Evolutionary conservation across 371 early-diverging fungal species (phyloP), one percentile per base, ranked within the genome.

Genomic region (Mucor mucedo): DNA sequence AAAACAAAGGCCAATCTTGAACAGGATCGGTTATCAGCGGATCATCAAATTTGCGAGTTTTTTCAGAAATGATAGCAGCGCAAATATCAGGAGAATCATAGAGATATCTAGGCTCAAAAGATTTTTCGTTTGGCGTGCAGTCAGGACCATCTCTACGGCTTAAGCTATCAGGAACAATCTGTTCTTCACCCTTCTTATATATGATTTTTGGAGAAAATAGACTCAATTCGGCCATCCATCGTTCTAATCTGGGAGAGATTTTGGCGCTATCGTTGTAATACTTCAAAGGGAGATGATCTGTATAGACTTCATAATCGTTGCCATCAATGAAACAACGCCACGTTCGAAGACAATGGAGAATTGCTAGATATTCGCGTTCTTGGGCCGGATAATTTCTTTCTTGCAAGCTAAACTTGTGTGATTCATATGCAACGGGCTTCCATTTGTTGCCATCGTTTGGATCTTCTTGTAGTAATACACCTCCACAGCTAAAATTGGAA

Each of bases 281-380:
- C 52, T 67, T 27, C 9, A 75, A 13, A 3, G 69, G 66, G 13
- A 65, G 42, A 44, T 76, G 72, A 47, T 76, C 69, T 6, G 8
- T 14, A 11, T 60, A 66, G n/a, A 75, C 58, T 27, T 42, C 21
- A 33, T 68, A 72, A 0, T 41, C 61, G 6, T 41, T 52, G 1
- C 69, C 69, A 2, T 73, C 66, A 50, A 72, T 55, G 8, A 70
- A 72, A 13, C 70, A 71, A 0, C 78, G 64, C 79, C 76, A 78
- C 0, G 65, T 54, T 7, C 65, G 5, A 35, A 77, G 35, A 35
- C 35, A 35, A 35, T 35, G 35, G 35, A 35, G 35, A 35, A 35
- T 72, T n/a, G 64, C 77, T 0, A 75, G 60, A 3, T 78, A 40
- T 60, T 76, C 80, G 5, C 70, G 60, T 32, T 78, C 72, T 61